Conservation (phyloP, 2,329 filamentous ascomycete genomes). For the Claviceps sp. region DNA sequence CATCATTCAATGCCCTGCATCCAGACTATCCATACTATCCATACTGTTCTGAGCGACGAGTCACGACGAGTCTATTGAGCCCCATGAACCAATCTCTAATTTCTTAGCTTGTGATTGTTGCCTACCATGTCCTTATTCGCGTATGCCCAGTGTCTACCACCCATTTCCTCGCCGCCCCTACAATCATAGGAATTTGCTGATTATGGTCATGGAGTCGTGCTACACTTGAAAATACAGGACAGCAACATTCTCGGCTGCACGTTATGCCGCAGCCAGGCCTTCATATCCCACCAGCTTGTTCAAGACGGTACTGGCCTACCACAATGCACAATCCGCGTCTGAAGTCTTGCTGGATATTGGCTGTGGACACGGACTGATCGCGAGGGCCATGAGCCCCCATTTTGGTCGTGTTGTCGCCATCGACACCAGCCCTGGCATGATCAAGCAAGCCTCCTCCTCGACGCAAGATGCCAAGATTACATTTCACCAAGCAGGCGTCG, state of each 20-base stretch:
- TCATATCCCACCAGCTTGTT: constrained; percentile 43
- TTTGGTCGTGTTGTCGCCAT: constrained; percentile 39
- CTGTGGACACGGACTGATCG: constrained; percentile 46
- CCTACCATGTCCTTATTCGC: constrained; percentile 33
- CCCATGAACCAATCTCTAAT: not conserved
- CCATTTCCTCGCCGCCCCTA: not conserved
- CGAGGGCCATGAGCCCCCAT: constrained; percentile 36
- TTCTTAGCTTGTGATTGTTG: not conserved
- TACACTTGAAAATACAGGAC: constrained; percentile 25
- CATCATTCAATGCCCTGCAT: too few species aligned
- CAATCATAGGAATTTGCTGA: not conserved
- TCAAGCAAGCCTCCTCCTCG: constrained; percentile 32
- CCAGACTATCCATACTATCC: too few species aligned
- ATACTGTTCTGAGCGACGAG: not conserved
- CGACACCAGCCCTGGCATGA: constrained; percentile 46
- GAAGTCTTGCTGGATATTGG: constrained; percentile 43
- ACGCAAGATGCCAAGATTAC: constrained; percentile 30
- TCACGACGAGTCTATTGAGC: not conserved
- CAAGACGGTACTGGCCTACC: constrained; percentile 38
- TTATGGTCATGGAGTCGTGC: not conserved
- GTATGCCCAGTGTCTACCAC: constrained; percentile 16
- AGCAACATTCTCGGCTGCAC: constrained; percentile 39
- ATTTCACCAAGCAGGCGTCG: constrained; percentile 37
- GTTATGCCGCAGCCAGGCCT: constrained; percentile 48
- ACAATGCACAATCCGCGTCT: constrained; percentile 22